Percentiles rank a stretch among this genome's conserved stretches.
phyloP scores from a whole-genome alignment of 2,329 filamentous ascomycete species.

The Hypoxylon rubiginosum region DNA sequence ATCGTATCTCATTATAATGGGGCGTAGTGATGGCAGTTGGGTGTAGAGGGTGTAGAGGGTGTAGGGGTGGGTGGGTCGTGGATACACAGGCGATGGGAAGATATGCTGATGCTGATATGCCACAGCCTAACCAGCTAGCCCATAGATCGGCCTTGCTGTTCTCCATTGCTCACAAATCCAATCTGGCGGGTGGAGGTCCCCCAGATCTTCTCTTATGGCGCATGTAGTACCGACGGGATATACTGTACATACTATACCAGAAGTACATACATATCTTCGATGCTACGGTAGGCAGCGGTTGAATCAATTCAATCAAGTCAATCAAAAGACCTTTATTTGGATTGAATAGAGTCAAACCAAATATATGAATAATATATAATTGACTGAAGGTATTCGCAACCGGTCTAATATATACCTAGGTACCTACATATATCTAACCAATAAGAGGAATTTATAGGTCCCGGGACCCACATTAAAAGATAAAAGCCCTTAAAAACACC shows the following conservation, averaged over 20 bases:
- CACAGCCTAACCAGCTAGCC: not conserved
- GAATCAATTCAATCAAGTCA: no score
- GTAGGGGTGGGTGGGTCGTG: not conserved
- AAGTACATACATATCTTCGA: not conserved
- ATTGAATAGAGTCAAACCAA: no score
- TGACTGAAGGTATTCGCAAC: no score
- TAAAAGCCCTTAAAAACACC: no score
- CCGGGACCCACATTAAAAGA: no score
- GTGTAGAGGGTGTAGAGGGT: no score
- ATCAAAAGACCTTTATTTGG: no score
- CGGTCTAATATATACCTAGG: no score
- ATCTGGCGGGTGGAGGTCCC: slow-evolving; percentile 25
- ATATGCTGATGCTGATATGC: not conserved
- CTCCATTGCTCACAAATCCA: slow-evolving; percentile 37
- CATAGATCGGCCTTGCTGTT: slow-evolving; percentile 23
- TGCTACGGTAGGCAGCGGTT: not conserved
- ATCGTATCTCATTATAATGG: slow-evolving; percentile 15
- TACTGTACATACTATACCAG: not conserved
- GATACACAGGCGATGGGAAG: not conserved
- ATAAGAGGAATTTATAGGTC: no score
- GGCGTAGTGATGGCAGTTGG: slow-evolving; percentile 5
- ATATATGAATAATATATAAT: no score
- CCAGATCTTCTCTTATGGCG: slow-evolving; percentile 33
- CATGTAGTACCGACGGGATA: not conserved
- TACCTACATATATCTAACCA: no score